These are phyloP conservation scores for Pichia sp. DNA, from an alignment of 1,139 yeast genomes.

Conservation along the genomic window DNA sequence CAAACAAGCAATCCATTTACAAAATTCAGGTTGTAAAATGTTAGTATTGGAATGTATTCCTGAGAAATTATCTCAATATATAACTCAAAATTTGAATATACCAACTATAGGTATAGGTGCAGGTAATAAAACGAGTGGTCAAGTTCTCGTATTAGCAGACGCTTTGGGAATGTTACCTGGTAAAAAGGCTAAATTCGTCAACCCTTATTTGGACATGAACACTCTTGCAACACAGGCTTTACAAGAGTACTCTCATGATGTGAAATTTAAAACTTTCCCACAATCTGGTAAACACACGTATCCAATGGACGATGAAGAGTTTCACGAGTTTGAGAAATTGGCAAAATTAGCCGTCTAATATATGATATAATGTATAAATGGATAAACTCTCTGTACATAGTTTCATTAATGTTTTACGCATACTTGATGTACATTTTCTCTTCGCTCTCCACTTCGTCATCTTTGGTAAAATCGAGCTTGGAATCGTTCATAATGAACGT, in stretches of 20 bases:
- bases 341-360: not conserved
- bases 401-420: too few relatives aligned
- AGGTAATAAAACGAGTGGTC: constrained; percentile 78
- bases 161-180: constrained; percentile 67
- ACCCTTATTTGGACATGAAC: constrained; percentile 52
- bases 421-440: constrained; percentile 11
- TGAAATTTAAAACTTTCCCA: constrained; percentile 53
- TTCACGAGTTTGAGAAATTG: constrained; percentile 35
- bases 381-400: too few relatives aligned
- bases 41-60: constrained; percentile 86
- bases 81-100: constrained; percentile 51
- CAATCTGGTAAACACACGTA: constrained; percentile 57
- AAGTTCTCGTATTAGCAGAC: constrained; percentile 84
- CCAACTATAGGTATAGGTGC: constrained; percentile 98
- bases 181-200: constrained; percentile 62
- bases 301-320: constrained; percentile 59
- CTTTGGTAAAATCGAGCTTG: constrained; percentile 12
- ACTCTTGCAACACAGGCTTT: constrained; percentile 47
- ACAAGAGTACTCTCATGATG: constrained; percentile 50
- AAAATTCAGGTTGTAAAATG: constrained; percentile 71
- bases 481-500: constrained; percentile 30
- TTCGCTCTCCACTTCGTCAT: constrained; percentile 11
- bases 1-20: constrained; percentile 62
- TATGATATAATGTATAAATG: not conserved
- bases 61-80: constrained; percentile 54